phyloP scores from a whole-genome alignment of 345 rosid species.

The Camelina laxa region DNA sequence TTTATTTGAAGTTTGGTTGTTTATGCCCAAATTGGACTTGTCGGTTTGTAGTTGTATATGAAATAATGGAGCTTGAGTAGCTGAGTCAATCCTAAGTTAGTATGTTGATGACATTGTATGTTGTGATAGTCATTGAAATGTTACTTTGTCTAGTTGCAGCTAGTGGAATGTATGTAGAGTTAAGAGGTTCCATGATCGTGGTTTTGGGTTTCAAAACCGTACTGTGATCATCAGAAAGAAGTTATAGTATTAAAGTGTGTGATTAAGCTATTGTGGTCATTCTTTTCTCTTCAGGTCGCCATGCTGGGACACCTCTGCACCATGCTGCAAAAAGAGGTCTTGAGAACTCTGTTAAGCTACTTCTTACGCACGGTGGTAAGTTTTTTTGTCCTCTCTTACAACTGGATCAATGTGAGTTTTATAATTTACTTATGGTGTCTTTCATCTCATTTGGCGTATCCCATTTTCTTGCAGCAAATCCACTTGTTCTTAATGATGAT shows the following conservation, averaged over 20 bases:
- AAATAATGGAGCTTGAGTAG: conserved; percentile 11
- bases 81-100: conserved; percentile 4
- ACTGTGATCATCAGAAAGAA: background rate
- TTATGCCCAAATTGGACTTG: background rate
- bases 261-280: conserved; percentile 1
- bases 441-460: conserved; percentile 3
- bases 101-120: background rate
- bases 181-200: background rate
- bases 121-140: background rate
- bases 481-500: conserved; percentile 83
- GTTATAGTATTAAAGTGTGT: background rate
- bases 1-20: background rate
- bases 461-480: conserved; percentile 64
- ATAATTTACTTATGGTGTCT: background rate
- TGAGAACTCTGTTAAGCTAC: conserved; percentile 73
- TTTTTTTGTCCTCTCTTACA: background rate
- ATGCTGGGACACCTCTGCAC: conserved; percentile 91
- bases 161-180: background rate
- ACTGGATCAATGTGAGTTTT: background rate
- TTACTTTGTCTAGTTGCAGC: background rate
- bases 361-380: conserved; percentile 81
- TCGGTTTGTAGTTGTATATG: background rate
- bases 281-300: conserved; percentile 58
- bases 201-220: background rate
- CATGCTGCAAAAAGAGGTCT: conserved; percentile 98